Base-by-base conservation (phyloP, 2,329 filamentous ascomycete species). In the Hypoxylon sp. region DNA sequence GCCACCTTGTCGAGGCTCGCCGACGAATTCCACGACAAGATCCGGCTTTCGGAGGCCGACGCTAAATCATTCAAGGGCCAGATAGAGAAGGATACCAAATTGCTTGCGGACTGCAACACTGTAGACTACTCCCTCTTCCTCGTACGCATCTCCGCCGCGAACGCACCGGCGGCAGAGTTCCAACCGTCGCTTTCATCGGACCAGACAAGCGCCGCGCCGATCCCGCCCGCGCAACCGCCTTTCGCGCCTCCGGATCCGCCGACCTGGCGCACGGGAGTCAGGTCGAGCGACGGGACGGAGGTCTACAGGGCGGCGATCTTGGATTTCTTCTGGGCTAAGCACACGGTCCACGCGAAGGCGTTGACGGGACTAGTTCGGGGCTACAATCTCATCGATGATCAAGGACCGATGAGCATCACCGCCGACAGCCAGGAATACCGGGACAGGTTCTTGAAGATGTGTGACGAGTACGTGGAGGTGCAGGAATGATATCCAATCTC, bases 241-340 rank as follows among this genome's bases (percentile, higher is more conserved):
- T 75, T 77, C 15, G 64, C 74, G 2, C 75, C 76, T 1, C 75
- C 76, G 0, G 48, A 60, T 0, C 76, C 77, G 3, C 76, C 77
- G 80, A 77, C 77, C 5, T 93, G 90, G 90, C 81, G 89, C 10
- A 83, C 79, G 0, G 90, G 90, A 0, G 71, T 92, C 0, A 68
- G 76, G 0, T 90, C 88, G 8, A 79, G 82, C 0, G 87, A 91
- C 70, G 85, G 85, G 0, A 86, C 86, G 68, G 90, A 88, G 81
- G 79, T 88, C 11, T 93, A 91, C 71, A 84, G 90, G 2, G 88
- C 85, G 3, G 84, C 89, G 0, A 77, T 93, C 13, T 79, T 93
- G 32, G 91, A 93, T 75, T 93, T 93, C 77, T 92, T 93, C 79
- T 93, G 90, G 90, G 86, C 89, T 0, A 91, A 90, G 76, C 89